Conservation (phyloP, 2,329 filamentous ascomycete species). For the Fusarium haematococcum region DNA sequence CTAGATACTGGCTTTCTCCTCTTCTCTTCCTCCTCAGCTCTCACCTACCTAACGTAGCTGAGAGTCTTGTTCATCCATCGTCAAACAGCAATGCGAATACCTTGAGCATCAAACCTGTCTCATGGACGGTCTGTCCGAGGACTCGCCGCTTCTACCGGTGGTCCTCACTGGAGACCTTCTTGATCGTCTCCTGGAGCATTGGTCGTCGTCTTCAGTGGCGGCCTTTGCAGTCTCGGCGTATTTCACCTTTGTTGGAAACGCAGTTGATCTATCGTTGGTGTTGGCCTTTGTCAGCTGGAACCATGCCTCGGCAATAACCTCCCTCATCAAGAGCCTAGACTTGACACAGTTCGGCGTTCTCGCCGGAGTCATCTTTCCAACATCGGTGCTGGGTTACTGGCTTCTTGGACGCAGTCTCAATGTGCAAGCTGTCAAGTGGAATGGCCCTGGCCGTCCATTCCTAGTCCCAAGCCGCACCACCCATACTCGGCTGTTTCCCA, state of each 20-base stretch:
- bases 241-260: constrained; percentile 34
- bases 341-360: constrained; percentile 6
- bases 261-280: constrained; percentile 42
- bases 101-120: constrained; percentile 7
- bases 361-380: not conserved
- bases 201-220: not conserved
- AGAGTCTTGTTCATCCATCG: not conserved
- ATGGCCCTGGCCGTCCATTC: constrained; percentile 52
- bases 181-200: constrained; percentile 17
- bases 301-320: constrained; percentile 4
- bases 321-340: constrained; percentile 2
- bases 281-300: constrained; percentile 41
- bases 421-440: not conserved
- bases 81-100: constrained; percentile 23
- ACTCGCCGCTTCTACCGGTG: constrained; percentile 38
- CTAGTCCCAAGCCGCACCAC: constrained; percentile 75
- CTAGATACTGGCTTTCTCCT: constrained; percentile 4
- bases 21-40: constrained; percentile 2
- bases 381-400: not conserved
- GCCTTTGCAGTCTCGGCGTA: constrained; percentile 18
- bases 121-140: constrained; percentile 46
- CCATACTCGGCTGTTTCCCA: constrained; percentile 75
- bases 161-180: constrained; percentile 36
- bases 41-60: not conserved
- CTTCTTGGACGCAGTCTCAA: not conserved